Evolutionary conservation across 2,329 filamentous ascomycete species (phyloP), one percentile per base, ranked within the genome.

Genomic region (Curvularia spicifera): DNA sequence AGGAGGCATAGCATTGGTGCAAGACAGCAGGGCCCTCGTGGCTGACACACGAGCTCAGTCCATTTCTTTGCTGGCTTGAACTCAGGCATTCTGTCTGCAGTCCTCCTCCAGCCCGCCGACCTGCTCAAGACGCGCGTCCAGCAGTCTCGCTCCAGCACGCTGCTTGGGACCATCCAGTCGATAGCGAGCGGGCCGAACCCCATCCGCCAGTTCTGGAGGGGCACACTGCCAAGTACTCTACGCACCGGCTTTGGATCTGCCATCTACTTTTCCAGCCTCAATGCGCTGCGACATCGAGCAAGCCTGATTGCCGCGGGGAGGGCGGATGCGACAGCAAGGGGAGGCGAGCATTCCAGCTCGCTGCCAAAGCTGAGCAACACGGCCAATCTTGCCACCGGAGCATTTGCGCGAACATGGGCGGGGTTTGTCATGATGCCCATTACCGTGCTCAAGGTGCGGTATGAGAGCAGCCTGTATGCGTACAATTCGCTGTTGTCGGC

Each of bases 61-160:
- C 95, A 98, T 80, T 96, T 98, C 77, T 79, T 89, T 66, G 94
- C 93, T 63, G 95, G 95, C 63, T 86, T 98, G 55, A 87, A 87
- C 71, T 97, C 93, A 7, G 95, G 95, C 70, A 84, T 96, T 50
- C 86, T 91, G 64, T 95, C 93, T 51, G 93, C 95, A 54, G 88
- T 96, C 59, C 87, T 98, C 54, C 86, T 99, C 15, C 95, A 99
- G 78, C 95, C 95, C 26, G 90, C 95, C 71, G 95, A 99, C 79
- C 88, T 99, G 4, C 87, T 99, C 75, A 99, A 99, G 79, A 99
- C 95, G 29, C 89, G 95, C 46, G 89, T 98, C 40, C 95, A 99
- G 76, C 95, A 98, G 78, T 91, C 91, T 33, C 87, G 87, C 48
- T 84, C 85, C 43, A 85, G 86, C 65, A 78, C 91, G 2, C 85